Percentiles rank a stretch among this genome's conserved stretches.
Evolutionary conservation across 768 basidiomycete genomes (phyloP).

Genomic region (Dacryopinax primogenitus): DNA sequence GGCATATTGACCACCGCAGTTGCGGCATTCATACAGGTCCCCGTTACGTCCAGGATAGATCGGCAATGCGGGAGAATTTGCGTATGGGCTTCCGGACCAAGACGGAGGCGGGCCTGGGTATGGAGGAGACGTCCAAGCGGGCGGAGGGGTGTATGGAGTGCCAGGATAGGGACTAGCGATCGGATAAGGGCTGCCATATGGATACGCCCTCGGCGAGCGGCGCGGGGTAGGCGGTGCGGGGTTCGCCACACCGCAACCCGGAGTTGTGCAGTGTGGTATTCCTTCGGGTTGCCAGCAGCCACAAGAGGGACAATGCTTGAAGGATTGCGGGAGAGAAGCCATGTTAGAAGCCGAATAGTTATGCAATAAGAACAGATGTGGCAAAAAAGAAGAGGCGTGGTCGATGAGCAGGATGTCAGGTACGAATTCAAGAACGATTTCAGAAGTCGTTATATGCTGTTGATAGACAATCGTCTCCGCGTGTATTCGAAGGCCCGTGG

Average conservation of each 20-base stretch:
- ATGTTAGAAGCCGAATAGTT: neutral
- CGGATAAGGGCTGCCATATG: constrained; percentile 3
- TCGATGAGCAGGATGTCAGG: neutral
- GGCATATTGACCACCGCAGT: neutral
- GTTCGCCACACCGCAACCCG: neutral
- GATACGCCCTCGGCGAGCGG: neutral
- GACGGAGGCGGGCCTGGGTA: neutral
- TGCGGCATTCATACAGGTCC: neutral
- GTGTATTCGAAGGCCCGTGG: neutral
- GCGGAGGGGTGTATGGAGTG: neutral
- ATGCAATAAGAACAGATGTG: neutral
- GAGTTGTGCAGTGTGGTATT: neutral
- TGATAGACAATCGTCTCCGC: neutral
- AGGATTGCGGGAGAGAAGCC: neutral
- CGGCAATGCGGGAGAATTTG: neutral
- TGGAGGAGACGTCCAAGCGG: neutral
- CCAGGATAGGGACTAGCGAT: neutral
- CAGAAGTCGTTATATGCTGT: neutral
- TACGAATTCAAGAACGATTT: neutral
- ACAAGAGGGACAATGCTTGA: neutral
- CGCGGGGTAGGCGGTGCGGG: neutral
- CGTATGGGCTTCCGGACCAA: neutral
- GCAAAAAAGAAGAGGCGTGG: neutral
- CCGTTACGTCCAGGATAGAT: neutral
- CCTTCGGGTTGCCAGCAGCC: neutral